A percentile compares a stretch with the other conserved stretches of the same genome.
These are phyloP conservation scores for Rhizoclosmatium sp. DNA, from an alignment of 192 early-diverging fungal genomes.

Conservation along the genomic window DNA sequence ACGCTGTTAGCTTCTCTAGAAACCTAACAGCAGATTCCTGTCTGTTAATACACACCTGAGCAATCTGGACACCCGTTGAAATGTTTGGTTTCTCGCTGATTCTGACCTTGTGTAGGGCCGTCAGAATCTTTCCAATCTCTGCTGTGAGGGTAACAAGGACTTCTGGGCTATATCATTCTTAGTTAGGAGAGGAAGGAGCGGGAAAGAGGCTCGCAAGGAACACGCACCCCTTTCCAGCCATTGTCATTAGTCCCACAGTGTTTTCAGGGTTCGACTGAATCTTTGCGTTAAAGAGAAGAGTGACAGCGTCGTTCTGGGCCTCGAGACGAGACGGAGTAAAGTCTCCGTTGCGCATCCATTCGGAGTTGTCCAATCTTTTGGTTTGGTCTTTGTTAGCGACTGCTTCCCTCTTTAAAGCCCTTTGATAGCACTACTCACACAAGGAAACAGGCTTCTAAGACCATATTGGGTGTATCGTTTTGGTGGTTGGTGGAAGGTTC, in stretches of 20 bases:
- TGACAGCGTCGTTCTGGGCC: constrained; percentile 94
- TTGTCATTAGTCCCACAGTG: constrained; percentile 93
- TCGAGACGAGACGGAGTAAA: constrained; percentile 93
- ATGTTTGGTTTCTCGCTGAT: constrained; percentile 79
- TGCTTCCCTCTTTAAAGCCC: not conserved
- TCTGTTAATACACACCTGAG: constrained; percentile 69
- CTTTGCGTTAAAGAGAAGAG: constrained; percentile 89
- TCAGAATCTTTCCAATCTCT: constrained; percentile 90
- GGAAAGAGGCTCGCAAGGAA: not conserved
- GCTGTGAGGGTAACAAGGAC: constrained; percentile 90
- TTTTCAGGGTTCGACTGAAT: constrained; percentile 94
- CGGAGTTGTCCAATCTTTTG: constrained; percentile 87
- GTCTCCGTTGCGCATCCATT: constrained; percentile 99
- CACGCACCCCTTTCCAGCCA: constrained; percentile 82
- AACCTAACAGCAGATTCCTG: not conserved
- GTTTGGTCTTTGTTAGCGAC: not conserved
- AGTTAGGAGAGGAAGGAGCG: not conserved
- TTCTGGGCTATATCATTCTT: constrained; percentile 72
- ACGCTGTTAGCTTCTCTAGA: not conserved
- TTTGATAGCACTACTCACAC: constrained; percentile 62
- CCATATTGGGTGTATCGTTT: constrained; percentile 61
- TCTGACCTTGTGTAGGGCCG: constrained; percentile 81
- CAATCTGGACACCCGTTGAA: constrained; percentile 91
- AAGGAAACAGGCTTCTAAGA: constrained; percentile 91
- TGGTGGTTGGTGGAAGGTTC: not conserved